Conservation (phyloP, 371 early-diverging fungal species). For the Mucor piriformis region DNA sequence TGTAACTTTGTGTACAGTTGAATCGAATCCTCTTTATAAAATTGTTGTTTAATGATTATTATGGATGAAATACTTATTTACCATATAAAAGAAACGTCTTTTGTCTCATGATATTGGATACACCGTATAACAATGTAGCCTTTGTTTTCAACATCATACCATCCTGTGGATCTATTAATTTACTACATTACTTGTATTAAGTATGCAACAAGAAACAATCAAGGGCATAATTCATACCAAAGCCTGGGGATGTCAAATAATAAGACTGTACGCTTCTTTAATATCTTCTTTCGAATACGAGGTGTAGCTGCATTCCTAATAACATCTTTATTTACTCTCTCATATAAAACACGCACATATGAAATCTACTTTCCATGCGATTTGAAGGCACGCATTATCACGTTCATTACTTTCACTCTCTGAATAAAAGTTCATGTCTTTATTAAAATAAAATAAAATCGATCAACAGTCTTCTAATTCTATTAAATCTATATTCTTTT, state of each 20-base stretch:
- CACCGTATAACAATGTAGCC: conserved; percentile 13
- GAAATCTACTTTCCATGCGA: too few species aligned
- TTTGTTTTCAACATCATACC: neutral
- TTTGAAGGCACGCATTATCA: too few species aligned
- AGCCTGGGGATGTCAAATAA: conserved; percentile 11
- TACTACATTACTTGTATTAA: neutral
- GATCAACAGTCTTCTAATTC: neutral
- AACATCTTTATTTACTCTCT: too few species aligned
- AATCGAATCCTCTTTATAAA: conserved; percentile 10
- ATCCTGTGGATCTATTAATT: neutral
- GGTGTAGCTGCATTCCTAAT: conserved; percentile 15
- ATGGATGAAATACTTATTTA: too few species aligned
- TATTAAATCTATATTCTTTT: neutral
- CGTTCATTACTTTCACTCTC: too few species aligned
- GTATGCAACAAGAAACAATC: neutral
- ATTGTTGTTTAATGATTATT: neutral
- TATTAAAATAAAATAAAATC: neutral
- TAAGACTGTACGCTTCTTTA: conserved; percentile 6
- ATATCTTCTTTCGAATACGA: neutral
- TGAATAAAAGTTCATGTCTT: too few species aligned
- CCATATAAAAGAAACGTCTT: conserved; percentile 17
- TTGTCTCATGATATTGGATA: conserved; percentile 15
- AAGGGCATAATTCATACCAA: conserved; percentile 11
- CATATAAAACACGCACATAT: too few species aligned
- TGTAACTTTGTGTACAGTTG: neutral